phyloP scores from a whole-genome alignment of 768 basidiomycete genomes.

The Mycena belliarum region DNA sequence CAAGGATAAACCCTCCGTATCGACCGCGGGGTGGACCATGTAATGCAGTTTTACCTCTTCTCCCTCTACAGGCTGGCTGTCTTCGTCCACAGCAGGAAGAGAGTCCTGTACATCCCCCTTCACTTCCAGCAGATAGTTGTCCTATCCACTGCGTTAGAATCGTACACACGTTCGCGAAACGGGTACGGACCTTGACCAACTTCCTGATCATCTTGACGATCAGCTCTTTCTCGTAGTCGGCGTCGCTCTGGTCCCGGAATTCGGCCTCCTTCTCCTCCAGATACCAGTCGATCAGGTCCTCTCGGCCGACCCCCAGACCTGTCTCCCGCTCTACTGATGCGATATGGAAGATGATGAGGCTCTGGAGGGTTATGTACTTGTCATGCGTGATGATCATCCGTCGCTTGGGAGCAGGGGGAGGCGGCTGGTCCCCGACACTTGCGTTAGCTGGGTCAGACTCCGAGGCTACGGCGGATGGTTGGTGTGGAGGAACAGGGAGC shows the following conservation, averaged over 20 bases:
- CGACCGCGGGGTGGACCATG: conserved; percentile 89
- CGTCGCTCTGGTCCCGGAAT: conserved; percentile 78
- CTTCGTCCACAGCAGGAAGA: conserved; percentile 64
- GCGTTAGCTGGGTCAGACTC: conserved; percentile 42
- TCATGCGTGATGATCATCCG: conserved; percentile 96
- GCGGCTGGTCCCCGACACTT: conserved; percentile 35
- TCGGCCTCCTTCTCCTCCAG: conserved; percentile 86
- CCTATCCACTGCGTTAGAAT: conserved; percentile 43
- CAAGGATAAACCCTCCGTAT: conserved; percentile 60
- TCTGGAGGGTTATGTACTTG: conserved; percentile 89
- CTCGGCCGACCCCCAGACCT: conserved; percentile 77
- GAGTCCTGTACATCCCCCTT: conserved; percentile 83
- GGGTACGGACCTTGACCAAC: conserved; percentile 76
- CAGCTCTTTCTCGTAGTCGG: conserved; percentile 90
- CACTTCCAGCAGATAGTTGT: conserved; percentile 82
- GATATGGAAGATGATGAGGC: conserved; percentile 83
- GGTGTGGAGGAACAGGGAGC: conserved; percentile 34
- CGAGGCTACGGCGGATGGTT: conserved; percentile 28
- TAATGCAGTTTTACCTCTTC: conserved; percentile 76
- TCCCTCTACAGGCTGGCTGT: conserved; percentile 52
- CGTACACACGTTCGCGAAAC: neutral
- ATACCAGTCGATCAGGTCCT: conserved; percentile 97
- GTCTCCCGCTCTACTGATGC: conserved; percentile 74
- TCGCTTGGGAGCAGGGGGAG: conserved; percentile 52
- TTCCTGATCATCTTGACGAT: conserved; percentile 87